Percentiles rank a stretch among this genome's conserved stretches.
Evolutionary conservation across 495 filamentous ascomycete species (phyloP).

Genomic region (Pyronema domesticum): DNA sequence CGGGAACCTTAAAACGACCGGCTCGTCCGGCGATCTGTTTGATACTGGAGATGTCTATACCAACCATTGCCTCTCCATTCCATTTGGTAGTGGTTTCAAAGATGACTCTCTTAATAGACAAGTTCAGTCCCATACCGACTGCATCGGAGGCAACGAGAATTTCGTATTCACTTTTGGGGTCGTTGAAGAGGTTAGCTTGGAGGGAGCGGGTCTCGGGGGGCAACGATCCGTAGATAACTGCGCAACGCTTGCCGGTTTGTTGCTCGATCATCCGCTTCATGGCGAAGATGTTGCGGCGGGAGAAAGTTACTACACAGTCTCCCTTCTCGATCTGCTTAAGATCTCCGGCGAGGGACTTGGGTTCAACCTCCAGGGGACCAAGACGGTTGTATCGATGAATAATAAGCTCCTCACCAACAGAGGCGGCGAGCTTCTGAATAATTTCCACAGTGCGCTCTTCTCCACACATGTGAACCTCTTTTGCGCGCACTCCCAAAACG

Average conservation of each 20-base stretch:
- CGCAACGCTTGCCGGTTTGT: slow-evolving; percentile 56
- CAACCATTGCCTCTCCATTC: slow-evolving; percentile 32
- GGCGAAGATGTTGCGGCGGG: slow-evolving; percentile 59
- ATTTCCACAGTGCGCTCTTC: slow-evolving; percentile 68
- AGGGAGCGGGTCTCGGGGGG: slow-evolving; percentile 84
- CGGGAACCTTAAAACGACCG: slow-evolving; percentile 49
- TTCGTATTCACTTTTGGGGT: slow-evolving; percentile 86
- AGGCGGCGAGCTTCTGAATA: slow-evolving; percentile 59
- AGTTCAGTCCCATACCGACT: slow-evolving; percentile 92
- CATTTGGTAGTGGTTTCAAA: slow-evolving; percentile 63
- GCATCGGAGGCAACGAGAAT: slow-evolving; percentile 88
- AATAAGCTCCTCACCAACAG: slow-evolving; percentile 63
- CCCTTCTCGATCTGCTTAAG: slow-evolving; percentile 59
- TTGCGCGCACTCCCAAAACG: slow-evolving; percentile 64
- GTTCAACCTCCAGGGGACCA: slow-evolving; percentile 52
- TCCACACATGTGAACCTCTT: slow-evolving; percentile 86
- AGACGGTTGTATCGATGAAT: slow-evolving; percentile 70
- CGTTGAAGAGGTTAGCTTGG: slow-evolving; percentile 85
- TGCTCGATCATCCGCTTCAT: slow-evolving; percentile 63
- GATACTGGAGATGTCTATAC: slow-evolving; percentile 53
- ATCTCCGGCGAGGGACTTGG: slow-evolving; percentile 40
- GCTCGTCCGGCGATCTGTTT: slow-evolving; percentile 94
- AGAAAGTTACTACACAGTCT: slow-evolving; percentile 78
- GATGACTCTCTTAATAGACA: slow-evolving; percentile 75
- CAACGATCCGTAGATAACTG: slow-evolving; percentile 80